Evolutionary conservation across 106 monocot genomes (phyloP), one percentile per base, ranked within the genome.

Genomic region (Dendrobium officinale): DNA sequence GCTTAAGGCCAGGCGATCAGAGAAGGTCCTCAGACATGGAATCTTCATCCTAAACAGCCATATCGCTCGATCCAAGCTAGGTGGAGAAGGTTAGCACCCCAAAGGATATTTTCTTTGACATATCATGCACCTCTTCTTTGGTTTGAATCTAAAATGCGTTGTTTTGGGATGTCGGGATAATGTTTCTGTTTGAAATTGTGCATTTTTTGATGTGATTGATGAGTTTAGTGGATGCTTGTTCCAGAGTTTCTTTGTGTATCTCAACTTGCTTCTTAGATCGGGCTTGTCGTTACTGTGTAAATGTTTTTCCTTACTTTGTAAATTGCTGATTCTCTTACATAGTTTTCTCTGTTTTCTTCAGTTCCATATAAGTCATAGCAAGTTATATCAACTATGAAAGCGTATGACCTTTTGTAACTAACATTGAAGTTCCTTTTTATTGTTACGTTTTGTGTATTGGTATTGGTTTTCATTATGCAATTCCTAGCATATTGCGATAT

Each of bases 41-140:
- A 89, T 97, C 79, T 47, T 85, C 79, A 83, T 94, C 27, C 81
- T 97, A 78, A 97, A 94, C 74, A 87, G 92, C 73, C 26, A 90
- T 55, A 86, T 70, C 42, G 81, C 90, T 18, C 90, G 92, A 89
- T 92, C 94, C 74, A 90, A 87, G 29, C 94, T 97, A n/a, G 90
- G 88, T 1, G 73, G 44, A 16, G 94, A 97, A 90, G 94, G 94
- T 94, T 72, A 61, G 44, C 15, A 5, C 16, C 33, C 15, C 2
- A 37, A 13, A 37, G 15, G 37, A 70, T 15, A 10, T 37, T 13
- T 22, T 15, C 13, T 70, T 70, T 37, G 33, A 13, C 26, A 26
- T 24, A 66, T 70, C 31, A 7, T 61, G 37, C 37, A 22, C 5
- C 33, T 37, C 9, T 70, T 70, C 70, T 37, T 5, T 70, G 37